phyloP scores from a whole-genome alignment of 495 filamentous ascomycete species.

The Penicillium simplicissimum region DNA sequence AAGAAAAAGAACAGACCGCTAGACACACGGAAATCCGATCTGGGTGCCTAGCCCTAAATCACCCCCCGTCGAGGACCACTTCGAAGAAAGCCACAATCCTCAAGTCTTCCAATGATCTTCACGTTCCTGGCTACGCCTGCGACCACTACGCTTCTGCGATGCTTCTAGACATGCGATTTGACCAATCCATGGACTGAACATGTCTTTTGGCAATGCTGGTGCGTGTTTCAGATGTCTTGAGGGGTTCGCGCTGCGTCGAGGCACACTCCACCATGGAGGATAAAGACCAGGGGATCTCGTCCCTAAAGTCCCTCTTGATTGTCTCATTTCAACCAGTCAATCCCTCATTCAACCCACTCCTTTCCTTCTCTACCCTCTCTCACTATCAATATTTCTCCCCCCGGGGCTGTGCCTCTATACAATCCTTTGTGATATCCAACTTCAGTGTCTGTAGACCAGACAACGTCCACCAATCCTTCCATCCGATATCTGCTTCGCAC shows the following conservation, averaged over 20 bases:
- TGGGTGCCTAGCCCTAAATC: conserved; percentile 3
- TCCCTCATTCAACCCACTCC: not conserved
- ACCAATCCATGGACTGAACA: not conserved
- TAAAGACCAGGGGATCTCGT: conserved; percentile 6
- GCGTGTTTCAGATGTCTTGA: conserved; percentile 6
- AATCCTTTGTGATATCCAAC: conserved; percentile 7
- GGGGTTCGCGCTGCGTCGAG: not conserved
- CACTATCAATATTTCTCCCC: conserved; percentile 1
- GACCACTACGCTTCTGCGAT: conserved; percentile 1
- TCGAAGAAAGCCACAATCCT: not conserved
- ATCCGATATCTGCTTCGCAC: not conserved
- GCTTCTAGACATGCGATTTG: conserved; percentile 1
- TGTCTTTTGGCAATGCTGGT: not conserved
- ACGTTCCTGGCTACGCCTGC: not conserved
- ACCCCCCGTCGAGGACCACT: not conserved
- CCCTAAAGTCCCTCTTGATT: not conserved
- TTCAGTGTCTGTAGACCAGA: conserved; percentile 24
- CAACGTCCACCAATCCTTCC: conserved; percentile 1
- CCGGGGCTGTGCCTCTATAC: conserved; percentile 25
- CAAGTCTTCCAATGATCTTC: not conserved
- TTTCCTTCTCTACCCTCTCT: not conserved
- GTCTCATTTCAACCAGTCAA: not conserved
- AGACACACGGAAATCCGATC: not conserved
- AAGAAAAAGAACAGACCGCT: not conserved
- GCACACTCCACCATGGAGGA: conserved; percentile 6